Evolutionary conservation across 2,329 filamentous ascomycete species (phyloP), one percentile per base, ranked within the genome.

Genomic region (Fusarium secorum): DNA sequence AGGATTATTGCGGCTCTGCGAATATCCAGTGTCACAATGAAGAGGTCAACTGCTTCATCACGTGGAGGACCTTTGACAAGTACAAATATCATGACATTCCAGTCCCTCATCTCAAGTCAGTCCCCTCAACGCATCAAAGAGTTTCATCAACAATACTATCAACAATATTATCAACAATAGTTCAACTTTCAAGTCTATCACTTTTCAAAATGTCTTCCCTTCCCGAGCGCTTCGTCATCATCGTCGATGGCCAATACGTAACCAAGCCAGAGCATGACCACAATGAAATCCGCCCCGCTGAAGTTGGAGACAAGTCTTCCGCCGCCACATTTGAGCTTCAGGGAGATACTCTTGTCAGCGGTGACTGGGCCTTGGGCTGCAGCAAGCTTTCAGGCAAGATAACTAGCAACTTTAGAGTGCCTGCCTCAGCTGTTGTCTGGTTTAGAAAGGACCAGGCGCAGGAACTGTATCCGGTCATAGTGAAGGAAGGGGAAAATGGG

Each of bases 91-190:
- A 11, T 20, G 3, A 14, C 11, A 7, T 10, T 14, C n/a, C 30
- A 1, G n/a, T 3, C 30, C 8, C 5, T 20, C 3, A 18, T 2
- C 17, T 4, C 3, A 14, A 24, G 30, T 10, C 15, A 49, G 7
- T 14, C n/a, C 6, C 7, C 2, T 26, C 22, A 24, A 32, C 8
- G 1, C 45, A 18, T 13, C 3, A 32, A 22, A 1, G 18, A 7
- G 0, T 4, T 22, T 18, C 10, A 18, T 22, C 15, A 32, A 22
- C 20, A 32, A 22, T 6, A 14, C 3, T 14, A 24, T 24, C 46
- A 49, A 22, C 9, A 22, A 1, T 4, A 15, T 0, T 14, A 24
- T 24, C 46, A 49, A 22, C 10, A 22, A 1, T 4, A 15, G 0
- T 5, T 49, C 1, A 49, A 1, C 46, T 49, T 24, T 3, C 10